A percentile compares a stretch with the other conserved stretches of the same genome.
These are phyloP conservation scores for Yarrowia alimentaria DNA, from an alignment of 805 yeast species.

Conservation along the genomic window DNA sequence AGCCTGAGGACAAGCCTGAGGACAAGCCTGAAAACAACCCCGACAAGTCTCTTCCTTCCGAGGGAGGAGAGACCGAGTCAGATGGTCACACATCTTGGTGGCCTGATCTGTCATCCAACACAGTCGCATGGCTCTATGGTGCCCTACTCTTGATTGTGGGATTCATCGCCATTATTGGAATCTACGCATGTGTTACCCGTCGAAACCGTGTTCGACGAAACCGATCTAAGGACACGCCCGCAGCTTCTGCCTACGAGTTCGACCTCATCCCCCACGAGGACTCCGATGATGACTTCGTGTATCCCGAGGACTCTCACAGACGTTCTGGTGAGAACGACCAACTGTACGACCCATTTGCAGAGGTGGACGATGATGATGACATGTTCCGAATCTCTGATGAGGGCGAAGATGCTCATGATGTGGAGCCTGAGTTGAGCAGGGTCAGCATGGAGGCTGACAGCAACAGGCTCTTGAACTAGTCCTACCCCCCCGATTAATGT, in stretches of 20 bases:
- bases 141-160: conserved; percentile 48
- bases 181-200: conserved; percentile 47
- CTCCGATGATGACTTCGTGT: conserved; percentile 29
- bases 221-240: conserved; percentile 27
- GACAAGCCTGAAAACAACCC: conserved; percentile 40
- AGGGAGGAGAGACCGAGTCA: neutral
- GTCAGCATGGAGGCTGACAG: conserved; percentile 16
- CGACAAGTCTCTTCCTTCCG: no score
- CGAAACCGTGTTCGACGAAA: conserved; percentile 33
- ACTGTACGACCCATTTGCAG: conserved; percentile 15
- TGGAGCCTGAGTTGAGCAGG: neutral
- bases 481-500: no score
- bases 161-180: conserved; percentile 40
- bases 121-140: conserved; percentile 40
- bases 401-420: conserved; percentile 19
- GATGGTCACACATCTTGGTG: conserved; percentile 5
- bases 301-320: conserved; percentile 9
- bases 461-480: no score
- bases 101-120: conserved; percentile 31
- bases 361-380: conserved; percentile 27
- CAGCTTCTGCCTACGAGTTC: conserved; percentile 32
- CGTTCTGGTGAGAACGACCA: conserved; percentile 1
- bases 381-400: conserved; percentile 29
- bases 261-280: conserved; percentile 34
- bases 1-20: conserved; percentile 1